Evolutionary conservation across 2,329 filamentous ascomycete species (phyloP).

Genomic region (Aspergillus latus): DNA sequence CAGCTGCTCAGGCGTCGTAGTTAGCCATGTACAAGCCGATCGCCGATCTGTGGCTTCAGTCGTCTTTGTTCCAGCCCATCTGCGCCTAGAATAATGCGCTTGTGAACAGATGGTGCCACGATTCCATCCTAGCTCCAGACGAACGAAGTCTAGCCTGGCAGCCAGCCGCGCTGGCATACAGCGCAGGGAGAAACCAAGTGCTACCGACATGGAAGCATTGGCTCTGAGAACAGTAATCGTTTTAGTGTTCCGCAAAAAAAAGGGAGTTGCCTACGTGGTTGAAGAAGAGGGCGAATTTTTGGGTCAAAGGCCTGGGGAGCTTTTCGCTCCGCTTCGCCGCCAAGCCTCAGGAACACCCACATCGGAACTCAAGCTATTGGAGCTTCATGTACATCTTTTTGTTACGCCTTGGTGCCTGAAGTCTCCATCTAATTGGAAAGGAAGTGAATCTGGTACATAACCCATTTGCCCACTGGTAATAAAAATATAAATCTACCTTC

Average conservation of each 20-base stretch:
- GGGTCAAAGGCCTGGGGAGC: background rate
- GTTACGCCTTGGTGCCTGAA: too few species aligned
- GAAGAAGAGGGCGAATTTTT: background rate
- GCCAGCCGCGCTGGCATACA: conserved; percentile 22
- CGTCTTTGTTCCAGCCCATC: conserved; percentile 22
- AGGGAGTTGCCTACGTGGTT: background rate
- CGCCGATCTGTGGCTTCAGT: conserved; percentile 8
- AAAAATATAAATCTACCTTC: too few species aligned
- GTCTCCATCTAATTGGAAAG: too few species aligned
- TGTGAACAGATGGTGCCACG: background rate
- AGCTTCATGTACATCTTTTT: too few species aligned
- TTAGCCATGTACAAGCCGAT: conserved; percentile 36
- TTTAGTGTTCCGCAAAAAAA: background rate
- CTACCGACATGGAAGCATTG: conserved; percentile 25
- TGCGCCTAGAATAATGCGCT: conserved; percentile 7
- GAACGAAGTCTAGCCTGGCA: conserved; percentile 9
- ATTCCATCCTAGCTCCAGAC: conserved; percentile 11
- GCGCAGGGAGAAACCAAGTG: conserved; percentile 19
- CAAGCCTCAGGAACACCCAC: too few species aligned
- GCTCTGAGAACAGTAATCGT: background rate
- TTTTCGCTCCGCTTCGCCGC: too few species aligned
- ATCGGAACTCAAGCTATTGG: too few species aligned
- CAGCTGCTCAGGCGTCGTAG: conserved; percentile 30
- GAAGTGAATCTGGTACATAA: too few species aligned
- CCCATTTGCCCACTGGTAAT: too few species aligned